Evolutionary conservation across 2,329 filamentous ascomycete genomes (phyloP), one percentile per base, ranked within the genome.

Genomic region (Malbranchea cinnamomea): DNA sequence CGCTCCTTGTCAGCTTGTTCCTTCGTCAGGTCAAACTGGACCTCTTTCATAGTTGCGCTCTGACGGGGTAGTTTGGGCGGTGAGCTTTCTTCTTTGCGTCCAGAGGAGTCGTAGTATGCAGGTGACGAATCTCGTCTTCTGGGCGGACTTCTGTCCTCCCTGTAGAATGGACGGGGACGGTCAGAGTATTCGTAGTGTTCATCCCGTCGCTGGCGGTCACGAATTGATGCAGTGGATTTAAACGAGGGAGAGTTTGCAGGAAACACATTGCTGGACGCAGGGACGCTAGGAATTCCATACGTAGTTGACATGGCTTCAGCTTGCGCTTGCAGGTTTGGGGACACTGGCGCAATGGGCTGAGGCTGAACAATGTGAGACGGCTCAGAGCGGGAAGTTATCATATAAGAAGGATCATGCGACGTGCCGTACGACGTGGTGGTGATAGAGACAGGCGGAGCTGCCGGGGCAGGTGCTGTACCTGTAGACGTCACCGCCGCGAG

Each of bases 361-460:
- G 85, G 85, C 43, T 92, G 82, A 49, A 89, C 78, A n/a, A 94
- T 63, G 7, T 75, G 73, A 18, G 83, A 66, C 0, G 71, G 63
- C 4, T 60, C 70, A 4, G 74, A 68, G 23, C 69, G 63, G 10
- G 53, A 34, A 8, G 21, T 19, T n/a, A n/a, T 48, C 11, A 51
- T 55, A 13, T 56, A 50, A 2, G 60, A 48, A 5, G 59, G 45
- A 24, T 60, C 54, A 32, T 55, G 50, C 3, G 31, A n/a, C n/a
- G n/a, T n/a, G n/a, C n/a, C n/a, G n/a, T n/a, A n/a, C n/a, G n/a
- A n/a, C n/a, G n/a, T n/a, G n/a, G n/a, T n/a, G n/a, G n/a, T n/a
- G n/a, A n/a, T n/a, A n/a, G n/a, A n/a, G n/a, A n/a, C n/a, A n/a
- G n/a, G n/a, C n/a, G n/a, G n/a, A n/a, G n/a, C n/a, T n/a, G n/a